These are phyloP conservation scores for Benincasa hispida DNA, from an alignment of 306 rosid species.

Conservation along the genomic window DNA sequence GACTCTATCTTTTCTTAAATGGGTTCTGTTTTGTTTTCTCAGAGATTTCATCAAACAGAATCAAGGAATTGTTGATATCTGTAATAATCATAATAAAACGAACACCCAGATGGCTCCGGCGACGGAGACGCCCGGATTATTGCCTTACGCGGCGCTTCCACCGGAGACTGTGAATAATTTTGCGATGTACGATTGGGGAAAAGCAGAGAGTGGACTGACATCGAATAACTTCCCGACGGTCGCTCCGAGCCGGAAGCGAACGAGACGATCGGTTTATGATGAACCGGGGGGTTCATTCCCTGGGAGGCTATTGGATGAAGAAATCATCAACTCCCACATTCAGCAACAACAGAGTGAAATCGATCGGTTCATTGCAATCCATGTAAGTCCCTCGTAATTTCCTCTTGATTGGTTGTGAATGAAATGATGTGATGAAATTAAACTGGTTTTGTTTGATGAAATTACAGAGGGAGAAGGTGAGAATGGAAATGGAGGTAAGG, in stretches of 20 bases:
- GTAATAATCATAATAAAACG: not conserved
- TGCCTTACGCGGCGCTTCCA: not conserved
- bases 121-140: not conserved
- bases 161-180: not conserved
- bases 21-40: not conserved
- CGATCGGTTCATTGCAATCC: slow-evolving; percentile 27
- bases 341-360: slow-evolving; percentile 28
- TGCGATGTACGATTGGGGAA: not conserved
- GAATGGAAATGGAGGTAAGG: slow-evolving; percentile 41
- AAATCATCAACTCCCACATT: slow-evolving; percentile 15
- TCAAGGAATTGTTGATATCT: not conserved
- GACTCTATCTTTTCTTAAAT: not conserved
- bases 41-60: not conserved
- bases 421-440: not conserved
- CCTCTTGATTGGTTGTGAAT: too few relatives aligned
- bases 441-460: not conserved
- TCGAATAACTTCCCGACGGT: not conserved
- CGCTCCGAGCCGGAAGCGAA: not conserved
- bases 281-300: not conserved
- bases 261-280: not conserved
- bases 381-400: slow-evolving; percentile 9
- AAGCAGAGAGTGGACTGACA: not conserved
- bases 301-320: not conserved
- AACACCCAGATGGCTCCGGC: not conserved
- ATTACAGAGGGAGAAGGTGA: slow-evolving; percentile 61